Evolutionary conservation across 176 grass and related monocot genomes (phyloP).

Genomic region (bread wheat (Triticum aestivum)): DNA sequence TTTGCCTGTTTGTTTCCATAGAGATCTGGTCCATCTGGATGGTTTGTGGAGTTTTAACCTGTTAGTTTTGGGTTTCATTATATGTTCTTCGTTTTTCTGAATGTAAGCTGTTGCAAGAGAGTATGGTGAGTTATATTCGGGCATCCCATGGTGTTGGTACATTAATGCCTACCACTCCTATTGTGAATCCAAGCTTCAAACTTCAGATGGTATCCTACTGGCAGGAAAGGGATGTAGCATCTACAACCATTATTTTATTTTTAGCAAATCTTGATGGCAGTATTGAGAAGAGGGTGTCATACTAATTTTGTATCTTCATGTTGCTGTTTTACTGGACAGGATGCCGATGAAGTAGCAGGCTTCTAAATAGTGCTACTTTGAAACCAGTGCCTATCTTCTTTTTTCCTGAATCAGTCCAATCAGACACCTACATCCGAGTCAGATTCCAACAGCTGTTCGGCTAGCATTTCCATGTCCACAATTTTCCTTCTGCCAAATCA

Average conservation of each 20-base stretch:
- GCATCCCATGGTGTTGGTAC: not conserved
- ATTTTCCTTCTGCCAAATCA: not conserved
- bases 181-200: not conserved
- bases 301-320: not conserved
- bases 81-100: not conserved
- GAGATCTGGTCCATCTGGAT: conserved; percentile 3
- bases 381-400: not conserved
- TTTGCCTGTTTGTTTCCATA: not conserved
- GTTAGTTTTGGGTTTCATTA: conserved; percentile 9
- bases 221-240: not conserved
- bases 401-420: not conserved
- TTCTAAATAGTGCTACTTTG: not conserved
- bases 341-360: not conserved
- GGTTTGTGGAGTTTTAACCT: not conserved
- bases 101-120: not conserved
- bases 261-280: not conserved
- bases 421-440: not conserved
- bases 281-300: not conserved
- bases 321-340: not conserved
- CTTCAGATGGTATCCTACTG: not conserved
- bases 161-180: not conserved
- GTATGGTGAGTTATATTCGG: not conserved
- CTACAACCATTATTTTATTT: not conserved
- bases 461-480: not conserved
- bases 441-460: not conserved